These are phyloP conservation scores for Tuber borchii DNA, from an alignment of 495 filamentous ascomycete species.

Conservation along the genomic window DNA sequence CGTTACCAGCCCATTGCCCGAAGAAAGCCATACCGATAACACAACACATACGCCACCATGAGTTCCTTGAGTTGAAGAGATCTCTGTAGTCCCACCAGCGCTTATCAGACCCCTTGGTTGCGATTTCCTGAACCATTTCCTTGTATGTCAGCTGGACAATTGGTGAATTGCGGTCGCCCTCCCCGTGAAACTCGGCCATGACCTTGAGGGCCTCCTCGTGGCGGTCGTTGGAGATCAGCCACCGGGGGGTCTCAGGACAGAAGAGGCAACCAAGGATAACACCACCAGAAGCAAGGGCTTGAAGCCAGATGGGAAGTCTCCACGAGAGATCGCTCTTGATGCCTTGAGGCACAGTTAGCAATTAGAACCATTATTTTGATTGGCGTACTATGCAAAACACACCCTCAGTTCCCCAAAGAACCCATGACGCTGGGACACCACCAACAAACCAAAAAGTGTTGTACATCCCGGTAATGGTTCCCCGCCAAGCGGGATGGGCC, in stretches of 20 bases:
- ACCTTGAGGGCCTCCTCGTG: slow-evolving; percentile 51
- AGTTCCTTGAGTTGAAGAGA: slow-evolving; percentile 53
- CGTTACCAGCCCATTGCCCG: slow-evolving; percentile 47
- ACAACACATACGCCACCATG: slow-evolving; percentile 33
- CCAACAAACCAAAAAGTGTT: slow-evolving; percentile 55
- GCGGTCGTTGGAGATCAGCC: slow-evolving; percentile 54
- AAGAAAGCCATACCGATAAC: slow-evolving; percentile 35
- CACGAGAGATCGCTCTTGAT: slow-evolving; percentile 13
- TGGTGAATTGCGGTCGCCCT: slow-evolving; percentile 47
- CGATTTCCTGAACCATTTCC: slow-evolving; percentile 41
- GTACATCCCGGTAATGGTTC: slow-evolving; percentile 52
- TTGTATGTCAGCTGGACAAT: slow-evolving; percentile 46
- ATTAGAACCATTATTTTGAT: slow-evolving; percentile 18
- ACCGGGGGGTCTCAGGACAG: slow-evolving; percentile 50
- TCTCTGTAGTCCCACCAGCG: slow-evolving; percentile 61
- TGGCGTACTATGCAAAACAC: slow-evolving; percentile 50
- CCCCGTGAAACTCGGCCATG: slow-evolving; percentile 51
- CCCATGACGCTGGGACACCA: slow-evolving; percentile 45
- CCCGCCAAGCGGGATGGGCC: slow-evolving; percentile 53
- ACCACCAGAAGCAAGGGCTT: slow-evolving; percentile 23
- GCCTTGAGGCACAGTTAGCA: slow-evolving; percentile 17
- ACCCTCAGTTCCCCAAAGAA: slow-evolving; percentile 51
- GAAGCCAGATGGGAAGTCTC: slow-evolving; percentile 35
- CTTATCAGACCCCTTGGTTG: slow-evolving; percentile 59
- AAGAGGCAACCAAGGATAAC: slow-evolving; percentile 29